Conservation (phyloP, 1,139 yeast species). For the Kurtzmaniella quercitrusa region DNA sequence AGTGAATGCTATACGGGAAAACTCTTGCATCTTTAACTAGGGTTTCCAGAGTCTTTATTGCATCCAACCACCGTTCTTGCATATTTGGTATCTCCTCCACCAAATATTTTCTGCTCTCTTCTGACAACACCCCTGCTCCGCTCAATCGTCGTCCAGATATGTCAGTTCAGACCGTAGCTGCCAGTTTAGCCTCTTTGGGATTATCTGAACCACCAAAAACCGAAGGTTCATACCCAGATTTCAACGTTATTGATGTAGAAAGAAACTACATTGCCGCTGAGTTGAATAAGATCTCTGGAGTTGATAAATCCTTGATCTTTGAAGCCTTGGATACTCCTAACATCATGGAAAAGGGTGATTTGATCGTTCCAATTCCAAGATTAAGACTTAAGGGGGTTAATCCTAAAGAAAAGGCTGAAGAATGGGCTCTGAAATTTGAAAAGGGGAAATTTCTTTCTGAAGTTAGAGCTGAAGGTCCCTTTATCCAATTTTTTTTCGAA, state of each 20-base stretch:
- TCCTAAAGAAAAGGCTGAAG: constrained; percentile 77
- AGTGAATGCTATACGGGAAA: constrained; percentile 1
- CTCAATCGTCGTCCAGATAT: constrained; percentile 8
- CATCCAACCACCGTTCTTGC: not conserved
- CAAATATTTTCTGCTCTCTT: not conserved
- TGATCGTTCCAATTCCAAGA: constrained; percentile 89
- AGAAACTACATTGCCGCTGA: constrained; percentile 87
- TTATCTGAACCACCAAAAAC: constrained; percentile 25
- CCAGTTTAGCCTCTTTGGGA: constrained; percentile 34
- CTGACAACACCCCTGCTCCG: not conserved
- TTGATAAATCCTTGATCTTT: constrained; percentile 63
- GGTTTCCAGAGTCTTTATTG: not conserved
- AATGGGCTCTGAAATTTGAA: constrained; percentile 73
- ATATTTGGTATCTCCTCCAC: not conserved
- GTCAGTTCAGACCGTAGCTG: constrained; percentile 28
- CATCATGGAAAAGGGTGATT: constrained; percentile 87
- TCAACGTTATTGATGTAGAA: constrained; percentile 74
- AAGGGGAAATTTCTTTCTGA: constrained; percentile 63
- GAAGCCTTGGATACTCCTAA: constrained; percentile 88
- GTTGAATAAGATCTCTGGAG: constrained; percentile 68
- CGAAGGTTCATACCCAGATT: constrained; percentile 56
- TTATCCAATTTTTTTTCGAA: constrained; percentile 83
- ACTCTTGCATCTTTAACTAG: not conserved
- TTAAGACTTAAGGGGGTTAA: constrained; percentile 83
- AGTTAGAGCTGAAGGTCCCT: constrained; percentile 84